Base-by-base conservation (phyloP, 176 grass and related monocot species). In the Aegilops umbellulata region DNA sequence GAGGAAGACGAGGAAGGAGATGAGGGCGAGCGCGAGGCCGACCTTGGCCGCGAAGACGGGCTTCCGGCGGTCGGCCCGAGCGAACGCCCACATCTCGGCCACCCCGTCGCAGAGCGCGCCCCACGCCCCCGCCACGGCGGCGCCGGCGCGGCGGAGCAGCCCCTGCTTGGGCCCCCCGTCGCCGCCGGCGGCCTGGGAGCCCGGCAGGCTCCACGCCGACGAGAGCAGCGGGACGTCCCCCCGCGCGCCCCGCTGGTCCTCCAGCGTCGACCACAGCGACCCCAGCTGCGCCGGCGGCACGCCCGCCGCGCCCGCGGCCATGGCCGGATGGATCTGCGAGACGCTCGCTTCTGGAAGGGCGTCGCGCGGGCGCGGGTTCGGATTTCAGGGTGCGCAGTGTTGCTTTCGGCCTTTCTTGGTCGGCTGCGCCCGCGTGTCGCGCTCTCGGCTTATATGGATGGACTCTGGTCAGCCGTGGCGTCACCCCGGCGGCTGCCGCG, bases 1-100 rank as follows among this genome's bases (percentile, higher is more conserved):
- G 32, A 99, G 71, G 86, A 99, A 99, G 67, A 96, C 90, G 72
- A 99, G 82, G 66, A 99, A 22, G 17, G 90, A 91, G 78, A 96
- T 89, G 69, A 99, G 71, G 19, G 90, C 79, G 12, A 99, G 88
- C 17, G 93, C 90, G 0, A 95, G 79, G 0, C 88, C 94, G 0
- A 94, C 81, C 81, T 99, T 99, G 0, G 24, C 94, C 6, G 92
- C 97, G 73, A 99, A 96, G 27, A 96, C 77, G 26, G 91, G 85
- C 88, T 96, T 92, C 36, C 97, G 84, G 42, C 58, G 92, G 53
- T 96, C 90, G 32, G 89, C 90, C 3, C 90, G 79, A n/a, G 88
- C 92, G 79, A 96, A 91, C 80, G 86, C 66, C 88, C 88, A 96
- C 36, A 88, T 65, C 77, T 88, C 66, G 15, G 26, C 60, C 23